phyloP scores from a whole-genome alignment of 768 basidiomycete species.

The Clavulina sp. region DNA sequence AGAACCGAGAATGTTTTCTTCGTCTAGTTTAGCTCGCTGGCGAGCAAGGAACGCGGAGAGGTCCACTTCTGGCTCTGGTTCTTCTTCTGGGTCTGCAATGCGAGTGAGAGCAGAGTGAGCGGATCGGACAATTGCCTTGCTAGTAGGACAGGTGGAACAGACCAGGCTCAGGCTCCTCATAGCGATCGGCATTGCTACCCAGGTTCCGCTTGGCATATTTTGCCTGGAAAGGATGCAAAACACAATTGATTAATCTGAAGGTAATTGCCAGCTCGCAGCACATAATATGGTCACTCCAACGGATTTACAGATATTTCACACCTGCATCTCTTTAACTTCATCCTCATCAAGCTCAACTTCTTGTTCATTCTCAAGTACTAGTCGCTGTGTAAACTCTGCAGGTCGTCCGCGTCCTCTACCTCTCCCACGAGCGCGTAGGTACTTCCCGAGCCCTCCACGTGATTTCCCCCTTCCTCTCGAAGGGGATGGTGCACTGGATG shows the following conservation, averaged over 20 bases:
- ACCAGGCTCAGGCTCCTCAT: slow-evolving; percentile 46
- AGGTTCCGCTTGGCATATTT: slow-evolving; percentile 44
- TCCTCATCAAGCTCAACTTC: slow-evolving; percentile 15
- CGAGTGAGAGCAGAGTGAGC: background rate
- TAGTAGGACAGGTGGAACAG: background rate
- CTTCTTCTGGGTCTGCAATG: slow-evolving; percentile 6
- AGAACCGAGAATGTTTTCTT: slow-evolving; percentile 2
- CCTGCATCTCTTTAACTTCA: slow-evolving; percentile 13
- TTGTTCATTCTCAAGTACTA: slow-evolving; percentile 43
- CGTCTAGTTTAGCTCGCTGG: slow-evolving; percentile 24
- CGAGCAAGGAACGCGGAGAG: slow-evolving; percentile 45
- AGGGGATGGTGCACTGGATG: too few relatives aligned
- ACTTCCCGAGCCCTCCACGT: slow-evolving; percentile 56
- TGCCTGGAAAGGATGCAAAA: slow-evolving; percentile 9
- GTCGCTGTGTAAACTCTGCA: slow-evolving; percentile 44
- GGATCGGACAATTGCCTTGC: background rate
- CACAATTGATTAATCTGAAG: background rate
- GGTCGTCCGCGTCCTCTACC: slow-evolving; percentile 42
- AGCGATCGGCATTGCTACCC: slow-evolving; percentile 56
- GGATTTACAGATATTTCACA: background rate
- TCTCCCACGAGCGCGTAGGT: slow-evolving; percentile 50
- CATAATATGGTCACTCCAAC: background rate
- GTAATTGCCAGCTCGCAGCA: background rate
- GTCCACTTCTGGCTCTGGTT: slow-evolving; percentile 56
- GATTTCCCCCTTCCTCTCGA: slow-evolving; percentile 40